A percentile compares a stretch with the other conserved stretches of the same genome.
phyloP scores from a whole-genome alignment of 306 rosid species.

The Malus sylvestris region DNA sequence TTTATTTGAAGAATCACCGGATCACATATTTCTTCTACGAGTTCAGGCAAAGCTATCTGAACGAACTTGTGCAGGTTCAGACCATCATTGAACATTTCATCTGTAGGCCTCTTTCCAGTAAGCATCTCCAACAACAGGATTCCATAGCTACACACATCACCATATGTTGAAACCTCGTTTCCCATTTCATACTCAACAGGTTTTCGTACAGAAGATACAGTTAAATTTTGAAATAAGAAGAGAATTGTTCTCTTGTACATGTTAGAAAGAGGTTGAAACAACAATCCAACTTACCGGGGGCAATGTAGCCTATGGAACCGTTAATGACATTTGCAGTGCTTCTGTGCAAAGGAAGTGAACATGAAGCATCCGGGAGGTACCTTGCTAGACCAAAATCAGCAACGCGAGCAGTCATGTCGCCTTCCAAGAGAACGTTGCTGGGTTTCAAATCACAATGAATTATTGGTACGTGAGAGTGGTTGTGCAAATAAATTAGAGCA shows the following conservation, averaged over 20 bases:
- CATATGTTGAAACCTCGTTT: constrained; percentile 3
- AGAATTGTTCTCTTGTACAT: background rate
- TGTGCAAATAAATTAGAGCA: constrained; percentile 1
- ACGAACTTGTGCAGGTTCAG: constrained; percentile 20
- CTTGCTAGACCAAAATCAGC: constrained; percentile 7
- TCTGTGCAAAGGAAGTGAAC: background rate
- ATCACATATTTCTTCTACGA: background rate
- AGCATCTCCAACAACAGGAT: constrained; percentile 17
- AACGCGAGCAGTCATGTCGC: background rate
- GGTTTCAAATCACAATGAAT: constrained; percentile 4
- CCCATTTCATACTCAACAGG: constrained; percentile 16
- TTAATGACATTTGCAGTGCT: background rate
- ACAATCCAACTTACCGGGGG: background rate
- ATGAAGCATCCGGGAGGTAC: background rate
- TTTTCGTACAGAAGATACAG: background rate
- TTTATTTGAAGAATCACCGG: background rate
- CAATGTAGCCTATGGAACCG: background rate
- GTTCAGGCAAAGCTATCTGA: constrained; percentile 2
- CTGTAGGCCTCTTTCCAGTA: constrained; percentile 19
- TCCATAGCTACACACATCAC: constrained; percentile 8
- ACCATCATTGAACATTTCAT: constrained; percentile 19
- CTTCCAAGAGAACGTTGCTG: background rate
- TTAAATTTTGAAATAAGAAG: background rate
- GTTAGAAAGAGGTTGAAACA: background rate
- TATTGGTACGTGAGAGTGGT: background rate